Evolutionary conservation across 495 filamentous ascomycete species (phyloP).

Genomic region (Daldinia decipiens): DNA sequence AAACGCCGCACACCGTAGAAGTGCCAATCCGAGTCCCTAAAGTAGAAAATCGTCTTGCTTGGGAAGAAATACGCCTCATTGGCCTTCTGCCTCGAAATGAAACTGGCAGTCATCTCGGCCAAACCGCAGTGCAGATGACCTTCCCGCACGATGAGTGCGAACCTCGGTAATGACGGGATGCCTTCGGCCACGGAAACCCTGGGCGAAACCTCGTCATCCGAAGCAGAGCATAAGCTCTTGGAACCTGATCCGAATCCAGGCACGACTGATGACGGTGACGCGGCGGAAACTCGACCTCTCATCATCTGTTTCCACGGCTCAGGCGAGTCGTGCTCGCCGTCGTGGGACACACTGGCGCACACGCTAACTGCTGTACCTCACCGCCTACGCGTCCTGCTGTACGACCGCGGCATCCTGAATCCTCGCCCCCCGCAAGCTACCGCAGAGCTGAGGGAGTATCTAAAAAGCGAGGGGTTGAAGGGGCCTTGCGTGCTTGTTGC

Average conservation of each 20-base stretch:
- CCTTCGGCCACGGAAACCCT: slow-evolving; percentile 5
- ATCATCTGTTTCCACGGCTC: slow-evolving; percentile 60
- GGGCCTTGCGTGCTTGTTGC: slow-evolving; percentile 58
- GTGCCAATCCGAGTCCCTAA: neutral
- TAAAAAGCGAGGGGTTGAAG: slow-evolving; percentile 43
- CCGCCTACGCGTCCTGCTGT: slow-evolving; percentile 52
- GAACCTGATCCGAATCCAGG: slow-evolving; percentile 16
- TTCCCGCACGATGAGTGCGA: slow-evolving; percentile 5
- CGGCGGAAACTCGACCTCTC: slow-evolving; percentile 33
- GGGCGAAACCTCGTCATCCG: neutral
- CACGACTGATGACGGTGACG: neutral
- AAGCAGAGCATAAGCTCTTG: slow-evolving; percentile 10
- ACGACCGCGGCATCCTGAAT: slow-evolving; percentile 52
- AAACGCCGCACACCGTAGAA: slow-evolving; percentile 2
- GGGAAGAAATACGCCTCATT: neutral
- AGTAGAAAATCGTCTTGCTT: neutral
- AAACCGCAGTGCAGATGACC: neutral
- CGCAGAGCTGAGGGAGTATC: slow-evolving; percentile 27
- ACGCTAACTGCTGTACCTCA: slow-evolving; percentile 38
- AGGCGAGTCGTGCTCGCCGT: slow-evolving; percentile 55
- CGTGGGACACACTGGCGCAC: slow-evolving; percentile 54
- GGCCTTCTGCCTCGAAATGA: neutral
- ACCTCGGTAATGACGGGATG: slow-evolving; percentile 7
- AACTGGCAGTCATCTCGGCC: neutral
- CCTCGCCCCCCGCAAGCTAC: slow-evolving; percentile 24